Conservation (phyloP, 2,329 filamentous ascomycete genomes). For the Juglanconis juglandina region DNA sequence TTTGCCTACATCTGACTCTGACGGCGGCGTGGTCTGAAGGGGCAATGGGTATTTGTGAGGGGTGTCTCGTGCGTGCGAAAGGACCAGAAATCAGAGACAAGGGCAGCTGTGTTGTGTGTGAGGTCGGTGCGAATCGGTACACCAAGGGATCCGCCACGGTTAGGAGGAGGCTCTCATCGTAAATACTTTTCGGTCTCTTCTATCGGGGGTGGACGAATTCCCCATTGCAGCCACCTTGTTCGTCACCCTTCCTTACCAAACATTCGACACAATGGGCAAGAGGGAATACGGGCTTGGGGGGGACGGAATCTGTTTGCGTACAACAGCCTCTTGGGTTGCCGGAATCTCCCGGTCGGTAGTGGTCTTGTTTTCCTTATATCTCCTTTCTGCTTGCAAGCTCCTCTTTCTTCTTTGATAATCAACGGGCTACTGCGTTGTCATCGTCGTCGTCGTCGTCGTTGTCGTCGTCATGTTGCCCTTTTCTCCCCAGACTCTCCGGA, state of each 20-base stretch:
- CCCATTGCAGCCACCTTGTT: conserved; percentile 3
- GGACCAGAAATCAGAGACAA: conserved; percentile 18
- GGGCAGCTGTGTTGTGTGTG: conserved; percentile 16
- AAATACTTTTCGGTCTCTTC: conserved; percentile 14
- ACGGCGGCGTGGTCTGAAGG: conserved; percentile 18
- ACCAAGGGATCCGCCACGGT: conserved; percentile 12
- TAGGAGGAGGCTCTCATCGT: conserved; percentile 14
- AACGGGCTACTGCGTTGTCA: conserved; percentile 17
- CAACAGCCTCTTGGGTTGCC: conserved; percentile 14
- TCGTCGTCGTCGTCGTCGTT: not conserved
- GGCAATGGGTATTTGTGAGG: conserved; percentile 11
- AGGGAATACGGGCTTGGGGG: conserved; percentile 2
- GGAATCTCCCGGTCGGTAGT: conserved; percentile 7
- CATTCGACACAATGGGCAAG: not conserved
- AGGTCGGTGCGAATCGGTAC: conserved; percentile 15
- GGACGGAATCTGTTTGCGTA: conserved; percentile 11
- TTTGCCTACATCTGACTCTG: conserved; percentile 19
- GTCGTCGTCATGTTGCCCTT: conserved; percentile 9
- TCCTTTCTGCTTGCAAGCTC: conserved; percentile 15
- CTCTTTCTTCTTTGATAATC: conserved; percentile 17
- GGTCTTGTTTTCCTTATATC: conserved; percentile 16
- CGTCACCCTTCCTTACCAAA: not conserved
- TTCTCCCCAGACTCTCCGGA: conserved; percentile 10
- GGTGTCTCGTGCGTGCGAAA: conserved; percentile 14
- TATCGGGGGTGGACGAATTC: not conserved